Evolutionary conservation across 768 basidiomycete species (phyloP), one percentile per base, ranked within the genome.

Genomic region (Lepiota subincarnata): DNA sequence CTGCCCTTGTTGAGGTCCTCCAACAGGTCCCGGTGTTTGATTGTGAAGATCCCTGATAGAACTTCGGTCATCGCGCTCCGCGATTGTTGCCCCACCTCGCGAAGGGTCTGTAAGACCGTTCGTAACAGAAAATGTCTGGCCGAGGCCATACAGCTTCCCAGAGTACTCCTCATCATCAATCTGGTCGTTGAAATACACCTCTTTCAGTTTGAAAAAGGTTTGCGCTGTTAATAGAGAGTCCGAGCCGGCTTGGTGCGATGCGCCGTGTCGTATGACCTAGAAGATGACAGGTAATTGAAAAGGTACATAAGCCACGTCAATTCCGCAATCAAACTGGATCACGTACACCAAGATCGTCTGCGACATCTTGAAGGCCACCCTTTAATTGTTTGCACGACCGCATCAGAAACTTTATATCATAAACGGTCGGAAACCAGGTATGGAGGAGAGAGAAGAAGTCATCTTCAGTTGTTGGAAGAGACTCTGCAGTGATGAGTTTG

Each of bases 321-420:
- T 5, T 37, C 43, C 16, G 26, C 14, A 42, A 36, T 18, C 31
- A 48, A n/a, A 50, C 34, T 50, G 7, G 42, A 55, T 16, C 42
- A 76, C 85, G 59, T 67, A 98, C 96, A 57, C 91, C 90, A 45
- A 98, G 84, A 62, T 95, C 92, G 62, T 98, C 94, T 38, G 96
- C 95, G 24, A 98, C 89, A 58, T 98, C 92, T 68, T 98, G 95
- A 49, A 99, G 71, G 1, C 87, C 85, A 6, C 95, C 95, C 64
- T 94, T 91, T 59, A 89, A 78, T 50, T 87, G 78, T 68, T 94
- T 94, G 55, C 84, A 87, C 57, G 80, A 82, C 61, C 92, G 85
- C 84, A 96, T 93, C 70, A 99, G 82, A 70, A 87, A 93, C 70
- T 98, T 99, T 78, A 98, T 93, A 70, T 99, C 97, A 69, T 97